Evolutionary conservation across 2,329 filamentous ascomycete genomes (phyloP), one percentile per base, ranked within the genome.

Genomic region (Stagonosporopsis vannaccii): DNA sequence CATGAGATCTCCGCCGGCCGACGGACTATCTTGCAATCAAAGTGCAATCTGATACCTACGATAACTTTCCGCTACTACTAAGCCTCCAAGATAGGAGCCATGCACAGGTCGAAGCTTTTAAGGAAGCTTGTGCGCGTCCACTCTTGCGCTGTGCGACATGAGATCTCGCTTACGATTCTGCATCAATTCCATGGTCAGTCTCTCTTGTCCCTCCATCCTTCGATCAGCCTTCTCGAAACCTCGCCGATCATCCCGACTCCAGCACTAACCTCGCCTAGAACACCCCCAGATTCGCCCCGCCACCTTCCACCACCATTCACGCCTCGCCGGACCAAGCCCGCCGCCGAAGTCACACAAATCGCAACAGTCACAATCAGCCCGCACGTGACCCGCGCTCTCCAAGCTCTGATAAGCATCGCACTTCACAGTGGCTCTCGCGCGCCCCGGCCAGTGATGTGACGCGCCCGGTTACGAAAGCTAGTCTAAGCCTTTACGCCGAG

Each of bases 401-500:
- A 56, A 51, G 42, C 37, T 40, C 42, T 56, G 53, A 56, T 56
- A 56, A 56, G 53, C 47, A 51, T 51, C 13, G 42, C 30, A 33
- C 37, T 28, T 43, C 42, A 43, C 43, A 56, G 41, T 56, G 53
- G 53, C 26, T 45, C 42, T 20, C 42, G n/a, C 25, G 42, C 28
- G 42, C 12, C 30, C 30, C 47, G 37, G 42, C 53, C 47, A 44
- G 25, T 51, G 30, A 26, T 39, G 17, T 56, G 53, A 56, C 53
- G 48, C n/a, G 17, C 35, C 42, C n/a, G 25, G 36, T 56, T 56
- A 51, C 53, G 53, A 51, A 56, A 51, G 43, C 43, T 56, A 42
- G 42, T 39, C 25, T n/a, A 43, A 56, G 37, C 42, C 26, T 45
- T 20, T 51, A 51, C 47, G 53, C 53, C 47, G 15, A 48, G 47